A percentile compares a stretch with the other conserved stretches of the same genome.
These are phyloP conservation scores for Peronospora belbahrii DNA, from an alignment of 352 stramenopile species.

Conservation along the genomic window DNA sequence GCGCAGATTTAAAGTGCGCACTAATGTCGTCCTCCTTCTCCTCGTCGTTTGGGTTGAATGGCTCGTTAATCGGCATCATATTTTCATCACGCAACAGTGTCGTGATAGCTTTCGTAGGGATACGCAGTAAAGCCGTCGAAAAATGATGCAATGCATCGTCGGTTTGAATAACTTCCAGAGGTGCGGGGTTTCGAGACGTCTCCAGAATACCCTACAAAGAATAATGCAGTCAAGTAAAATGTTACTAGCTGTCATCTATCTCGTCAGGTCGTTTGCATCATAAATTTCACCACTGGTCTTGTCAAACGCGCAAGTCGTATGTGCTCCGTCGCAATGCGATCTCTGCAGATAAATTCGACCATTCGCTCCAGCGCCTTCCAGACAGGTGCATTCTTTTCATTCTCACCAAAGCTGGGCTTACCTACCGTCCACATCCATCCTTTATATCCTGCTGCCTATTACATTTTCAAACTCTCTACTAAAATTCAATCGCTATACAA, in stretches of 20 bases:
- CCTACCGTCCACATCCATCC: conserved; percentile 85
- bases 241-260: background rate
- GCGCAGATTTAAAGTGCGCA: conserved; percentile 1
- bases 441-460: conserved; percentile 60
- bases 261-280: background rate
- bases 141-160: conserved; percentile 57
- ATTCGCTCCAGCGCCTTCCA: conserved; percentile 68
- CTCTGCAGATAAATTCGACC: conserved; percentile 48
- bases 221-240: background rate
- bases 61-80: conserved; percentile 36
- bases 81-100: conserved; percentile 63
- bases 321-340: conserved; percentile 31
- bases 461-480: background rate
- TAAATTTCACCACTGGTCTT: conserved; percentile 17
- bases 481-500: background rate
- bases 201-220: conserved; percentile 40
- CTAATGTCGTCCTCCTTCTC: conserved; percentile 14
- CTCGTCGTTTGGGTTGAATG: conserved; percentile 13
- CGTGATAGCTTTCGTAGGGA: conserved; percentile 72
- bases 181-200: conserved; percentile 22
- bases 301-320: conserved; percentile 21
- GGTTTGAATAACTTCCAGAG: conserved; percentile 47
- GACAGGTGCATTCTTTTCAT: conserved; percentile 71
- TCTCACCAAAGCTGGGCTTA: conserved; percentile 67
- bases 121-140: conserved; percentile 54